Percentiles rank a stretch among this genome's conserved stretches.
Conservation (phyloP, 2,329 filamentous ascomycete genomes). For the Hypoxylon sp. region DNA sequence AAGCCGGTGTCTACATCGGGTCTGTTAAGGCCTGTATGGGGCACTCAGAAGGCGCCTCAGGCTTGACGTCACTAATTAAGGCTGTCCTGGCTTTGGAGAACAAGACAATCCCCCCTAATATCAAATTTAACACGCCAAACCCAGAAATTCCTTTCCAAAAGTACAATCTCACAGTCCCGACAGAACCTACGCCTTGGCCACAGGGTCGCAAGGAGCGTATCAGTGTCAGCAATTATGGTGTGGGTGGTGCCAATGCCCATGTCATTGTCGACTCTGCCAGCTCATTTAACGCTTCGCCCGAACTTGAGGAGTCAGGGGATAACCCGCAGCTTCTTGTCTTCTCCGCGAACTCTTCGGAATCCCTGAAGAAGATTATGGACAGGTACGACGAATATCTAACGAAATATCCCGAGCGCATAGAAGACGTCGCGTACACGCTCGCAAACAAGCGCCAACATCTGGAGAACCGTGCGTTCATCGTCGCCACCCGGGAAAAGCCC, state of each 20-base stretch:
- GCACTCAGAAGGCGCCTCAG: slow-evolving; percentile 55
- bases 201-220: slow-evolving; percentile 34
- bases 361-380: slow-evolving; percentile 9
- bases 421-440: slow-evolving; percentile 32
- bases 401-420: slow-evolving; percentile 7
- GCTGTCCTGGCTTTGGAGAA: slow-evolving; percentile 51
- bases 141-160: slow-evolving; percentile 43
- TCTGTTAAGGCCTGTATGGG: slow-evolving; percentile 47
- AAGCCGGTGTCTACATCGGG: slow-evolving; percentile 30
- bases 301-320: not conserved
- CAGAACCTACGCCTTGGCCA: slow-evolving; percentile 45
- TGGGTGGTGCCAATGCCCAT: slow-evolving; percentile 50
- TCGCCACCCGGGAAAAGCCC: slow-evolving; percentile 6
- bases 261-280: slow-evolving; percentile 35
- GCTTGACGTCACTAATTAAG: slow-evolving; percentile 54
- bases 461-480: slow-evolving; percentile 21
- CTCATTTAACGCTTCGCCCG: slow-evolving; percentile 1
- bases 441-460: too few relatives aligned
- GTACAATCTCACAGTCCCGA: slow-evolving; percentile 43
- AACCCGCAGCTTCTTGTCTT: slow-evolving; percentile 25
- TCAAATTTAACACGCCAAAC: slow-evolving; percentile 47
- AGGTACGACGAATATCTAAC: slow-evolving; percentile 17
- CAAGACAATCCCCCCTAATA: slow-evolving; percentile 50
- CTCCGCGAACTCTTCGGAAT: slow-evolving; percentile 27
- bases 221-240: slow-evolving; percentile 48